Base-by-base conservation (phyloP, 1,284 basidiomycete species). In the Ganoderma lucidum region DNA sequence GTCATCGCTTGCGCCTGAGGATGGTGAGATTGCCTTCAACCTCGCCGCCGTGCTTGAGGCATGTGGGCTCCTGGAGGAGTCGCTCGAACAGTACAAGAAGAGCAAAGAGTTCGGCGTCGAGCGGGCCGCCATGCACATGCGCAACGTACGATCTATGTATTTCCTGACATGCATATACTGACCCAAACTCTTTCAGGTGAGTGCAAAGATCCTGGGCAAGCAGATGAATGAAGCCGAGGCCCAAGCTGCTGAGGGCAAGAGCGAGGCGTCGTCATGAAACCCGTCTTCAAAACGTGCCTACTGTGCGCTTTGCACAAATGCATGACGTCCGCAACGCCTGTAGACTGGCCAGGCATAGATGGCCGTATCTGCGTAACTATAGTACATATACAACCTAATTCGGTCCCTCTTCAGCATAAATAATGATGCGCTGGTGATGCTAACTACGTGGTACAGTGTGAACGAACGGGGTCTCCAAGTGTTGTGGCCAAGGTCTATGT, bases 11-110 rank as follows among this genome's bases (percentile, higher is more conserved):
- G 88, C 93, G 59, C 96, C 96, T 45, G 93, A 96, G 78, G 96
- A 98, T 84, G 91, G 95, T 76, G 96, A 98, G 81, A 96, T 97
- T 78, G 93, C 95, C 41, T 98, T 96, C 86, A 98, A 97, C 83
- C 87, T 97, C 65, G 96, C 93, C 37, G 95, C 94, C 32, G 94
- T 96, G 75, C 85, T 96, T 66, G 95, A 96, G 88, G 95, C 95
- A 64, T 90, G 95, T 93, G 75, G 76, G 89, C 62, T 86, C 66
- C 84, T 96, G 37, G 94, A 95, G 77, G 93, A 94, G 79, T 91
- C 95, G 48, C 84, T 96, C 68, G 85, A 86, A 74, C 88, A 94
- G 78, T 96, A 96, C 83, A 90, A 93, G 80, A 87, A 88, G 70
- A 93, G 93, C 75, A 87, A 91, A 76, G 87, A 92, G 61, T 86